phyloP scores from a whole-genome alignment of 1,284 basidiomycete species.

The Takashimella koratensis region DNA sequence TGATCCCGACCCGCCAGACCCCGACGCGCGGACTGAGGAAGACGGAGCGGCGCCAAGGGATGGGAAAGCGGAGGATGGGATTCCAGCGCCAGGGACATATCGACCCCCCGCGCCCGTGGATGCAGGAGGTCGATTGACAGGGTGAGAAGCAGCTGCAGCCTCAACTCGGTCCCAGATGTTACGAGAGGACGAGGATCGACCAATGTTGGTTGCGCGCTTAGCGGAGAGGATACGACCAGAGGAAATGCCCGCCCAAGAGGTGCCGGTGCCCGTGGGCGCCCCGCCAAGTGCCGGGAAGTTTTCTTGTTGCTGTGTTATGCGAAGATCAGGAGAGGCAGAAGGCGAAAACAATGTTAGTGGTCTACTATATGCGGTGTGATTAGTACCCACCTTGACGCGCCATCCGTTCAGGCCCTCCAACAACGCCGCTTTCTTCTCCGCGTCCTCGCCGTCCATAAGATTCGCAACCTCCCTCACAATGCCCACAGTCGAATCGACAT shows the following conservation, averaged over 20 bases:
- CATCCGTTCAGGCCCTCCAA: slow-evolving; percentile 77
- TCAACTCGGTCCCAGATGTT: slow-evolving; percentile 85
- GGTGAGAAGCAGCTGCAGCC: slow-evolving; percentile 65
- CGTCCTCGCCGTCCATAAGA: slow-evolving; percentile 73
- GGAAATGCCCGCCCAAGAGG: slow-evolving; percentile 71
- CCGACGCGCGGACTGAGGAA: slow-evolving; percentile 10
- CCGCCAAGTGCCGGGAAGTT: slow-evolving; percentile 70
- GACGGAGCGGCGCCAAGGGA: slow-evolving; percentile 23
- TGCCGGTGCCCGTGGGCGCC: slow-evolving; percentile 54
- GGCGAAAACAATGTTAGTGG: neutral
- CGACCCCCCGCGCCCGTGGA: neutral
- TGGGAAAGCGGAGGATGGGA: slow-evolving; percentile 30
- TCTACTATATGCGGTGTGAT: neutral
- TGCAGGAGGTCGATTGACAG: slow-evolving; percentile 52
- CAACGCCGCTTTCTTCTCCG: slow-evolving; percentile 67
- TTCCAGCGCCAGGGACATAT: neutral
- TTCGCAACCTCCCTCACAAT: slow-evolving; percentile 76
- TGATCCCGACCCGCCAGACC: too few species aligned
- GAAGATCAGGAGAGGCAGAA: too few species aligned
- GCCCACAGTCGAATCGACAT: slow-evolving; percentile 70
- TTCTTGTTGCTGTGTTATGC: slow-evolving; percentile 72
- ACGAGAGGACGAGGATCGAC: slow-evolving; percentile 56
- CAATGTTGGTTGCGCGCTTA: slow-evolving; percentile 65
- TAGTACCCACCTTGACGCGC: slow-evolving; percentile 67
- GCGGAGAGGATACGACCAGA: slow-evolving; percentile 76